phyloP scores from a whole-genome alignment of 345 rosid genomes.

The Murraya koenigii region DNA sequence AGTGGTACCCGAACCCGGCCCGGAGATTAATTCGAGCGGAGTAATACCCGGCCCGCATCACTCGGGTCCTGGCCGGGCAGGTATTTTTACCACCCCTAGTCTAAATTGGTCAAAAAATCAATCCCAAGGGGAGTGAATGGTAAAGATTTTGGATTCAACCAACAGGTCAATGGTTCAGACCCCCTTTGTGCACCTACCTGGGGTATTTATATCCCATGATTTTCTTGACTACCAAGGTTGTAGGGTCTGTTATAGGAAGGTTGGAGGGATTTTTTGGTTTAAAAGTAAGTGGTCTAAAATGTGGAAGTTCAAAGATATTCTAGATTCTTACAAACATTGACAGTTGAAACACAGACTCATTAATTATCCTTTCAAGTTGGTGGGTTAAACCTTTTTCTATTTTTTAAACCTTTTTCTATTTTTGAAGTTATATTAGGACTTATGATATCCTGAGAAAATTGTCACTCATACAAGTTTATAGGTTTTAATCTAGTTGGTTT shows the following conservation, averaged over 20 bases:
- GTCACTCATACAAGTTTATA: not conserved
- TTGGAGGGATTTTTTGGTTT: not conserved
- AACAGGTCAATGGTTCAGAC: not conserved
- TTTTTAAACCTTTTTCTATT: not conserved
- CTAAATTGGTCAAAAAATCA: not conserved
- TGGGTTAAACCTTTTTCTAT: not conserved
- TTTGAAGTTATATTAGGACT: not conserved
- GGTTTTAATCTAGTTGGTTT: not conserved
- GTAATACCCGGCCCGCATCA: too few relatives aligned
- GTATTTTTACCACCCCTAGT: too few relatives aligned
- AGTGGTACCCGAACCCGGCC: too few relatives aligned
- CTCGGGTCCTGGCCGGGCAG: too few relatives aligned
- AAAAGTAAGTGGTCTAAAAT: not conserved
- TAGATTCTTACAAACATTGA: not conserved
- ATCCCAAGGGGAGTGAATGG: not conserved
- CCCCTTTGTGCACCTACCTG: not conserved
- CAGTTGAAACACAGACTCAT: not conserved
- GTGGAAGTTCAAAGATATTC: not conserved
- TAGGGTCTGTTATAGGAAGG: not conserved
- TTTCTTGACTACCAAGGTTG: not conserved
- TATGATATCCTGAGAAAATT: not conserved
- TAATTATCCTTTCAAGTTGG: not conserved
- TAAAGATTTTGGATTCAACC: not conserved
- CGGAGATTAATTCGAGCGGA: too few relatives aligned
- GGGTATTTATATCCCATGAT: not conserved